phyloP scores from a whole-genome alignment of 805 yeast genomes.

The Ogataea nonfermentans region DNA sequence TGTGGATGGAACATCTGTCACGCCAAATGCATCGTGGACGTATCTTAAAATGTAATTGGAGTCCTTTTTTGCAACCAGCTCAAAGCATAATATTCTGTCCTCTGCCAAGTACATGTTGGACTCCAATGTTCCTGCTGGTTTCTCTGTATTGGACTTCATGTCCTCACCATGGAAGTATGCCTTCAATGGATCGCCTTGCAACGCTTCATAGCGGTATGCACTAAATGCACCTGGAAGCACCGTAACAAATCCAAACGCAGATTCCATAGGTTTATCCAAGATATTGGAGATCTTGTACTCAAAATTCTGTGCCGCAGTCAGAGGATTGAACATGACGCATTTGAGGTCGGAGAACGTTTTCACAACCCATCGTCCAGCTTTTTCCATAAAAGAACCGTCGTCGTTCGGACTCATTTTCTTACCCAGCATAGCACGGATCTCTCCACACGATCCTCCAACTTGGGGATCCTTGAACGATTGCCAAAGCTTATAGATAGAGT shows the following conservation, averaged over 20 bases:
- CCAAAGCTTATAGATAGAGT: constrained; percentile 88
- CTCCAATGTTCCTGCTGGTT: constrained; percentile 80
- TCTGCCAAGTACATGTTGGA: constrained; percentile 97
- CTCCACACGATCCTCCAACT: constrained; percentile 98
- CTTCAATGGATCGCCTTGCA: constrained; percentile 75
- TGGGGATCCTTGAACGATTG: constrained; percentile 72
- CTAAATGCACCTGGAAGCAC: constrained; percentile 97
- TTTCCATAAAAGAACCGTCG: constrained; percentile 26
- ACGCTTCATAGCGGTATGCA: constrained; percentile 83
- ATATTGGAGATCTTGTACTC: constrained; percentile 95
- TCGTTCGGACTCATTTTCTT: constrained; percentile 31
- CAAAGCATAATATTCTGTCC: constrained; percentile 93
- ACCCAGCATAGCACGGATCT: constrained; percentile 69
- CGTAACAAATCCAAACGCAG: constrained; percentile 88
- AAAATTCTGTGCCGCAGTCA: constrained; percentile 94
- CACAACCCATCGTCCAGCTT: constrained; percentile 45
- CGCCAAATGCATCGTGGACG: constrained; percentile 84
- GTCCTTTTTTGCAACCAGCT: constrained; percentile 76
- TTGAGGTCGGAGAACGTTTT: constrained; percentile 38
- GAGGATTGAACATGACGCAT: constrained; percentile 61
- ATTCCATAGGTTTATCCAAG: constrained; percentile 91
- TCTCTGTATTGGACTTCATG: constrained; percentile 51
- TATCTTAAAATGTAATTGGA: constrained; percentile 75
- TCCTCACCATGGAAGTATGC: constrained; percentile 94
- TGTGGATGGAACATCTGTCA: constrained; percentile 91